Conservation (phyloP, 2,329 filamentous ascomycete species). For the Madurella mycetomatis region DNA sequence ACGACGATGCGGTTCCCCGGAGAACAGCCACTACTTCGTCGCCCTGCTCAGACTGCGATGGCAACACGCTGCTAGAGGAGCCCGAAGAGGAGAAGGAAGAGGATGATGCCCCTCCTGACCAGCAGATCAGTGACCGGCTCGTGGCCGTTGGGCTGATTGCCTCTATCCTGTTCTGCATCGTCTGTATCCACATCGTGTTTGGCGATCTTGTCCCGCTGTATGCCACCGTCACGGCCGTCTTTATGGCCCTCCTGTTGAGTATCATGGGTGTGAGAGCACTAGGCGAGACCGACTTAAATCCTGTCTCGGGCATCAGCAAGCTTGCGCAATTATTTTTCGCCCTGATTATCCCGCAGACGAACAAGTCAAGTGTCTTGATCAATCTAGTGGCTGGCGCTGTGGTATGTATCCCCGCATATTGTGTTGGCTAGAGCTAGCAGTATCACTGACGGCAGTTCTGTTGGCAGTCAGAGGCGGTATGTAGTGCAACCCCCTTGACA, state of each 20-base stretch:
- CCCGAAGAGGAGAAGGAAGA: constrained; percentile 60
- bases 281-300: constrained; percentile 88
- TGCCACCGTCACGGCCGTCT: constrained; percentile 70
- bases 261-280: constrained; percentile 69
- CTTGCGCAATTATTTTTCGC: constrained; percentile 95
- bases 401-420: constrained; percentile 9
- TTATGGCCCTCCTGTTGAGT: constrained; percentile 75
- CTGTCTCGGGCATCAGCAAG: constrained; percentile 94
- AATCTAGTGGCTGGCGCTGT: constrained; percentile 93
- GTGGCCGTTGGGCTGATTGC: constrained; percentile 71
- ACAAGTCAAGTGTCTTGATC: constrained; percentile 84
- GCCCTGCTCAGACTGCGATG: constrained; percentile 11
- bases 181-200: constrained; percentile 79
- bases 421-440: neutral
- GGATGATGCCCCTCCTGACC: constrained; percentile 76
- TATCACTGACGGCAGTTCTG: neutral
- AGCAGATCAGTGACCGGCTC: constrained; percentile 68
- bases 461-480: neutral
- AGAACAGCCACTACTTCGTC: constrained; percentile 7
- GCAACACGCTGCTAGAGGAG: constrained; percentile 60
- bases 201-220: constrained; percentile 74
- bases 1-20: neutral
- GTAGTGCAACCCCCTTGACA: neutral
- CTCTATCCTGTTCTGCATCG: constrained; percentile 75
- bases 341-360: constrained; percentile 73